Evolutionary conservation across 2,329 filamentous ascomycete species (phyloP).

Genomic region (Stachybotrys chlorohalonatus): DNA sequence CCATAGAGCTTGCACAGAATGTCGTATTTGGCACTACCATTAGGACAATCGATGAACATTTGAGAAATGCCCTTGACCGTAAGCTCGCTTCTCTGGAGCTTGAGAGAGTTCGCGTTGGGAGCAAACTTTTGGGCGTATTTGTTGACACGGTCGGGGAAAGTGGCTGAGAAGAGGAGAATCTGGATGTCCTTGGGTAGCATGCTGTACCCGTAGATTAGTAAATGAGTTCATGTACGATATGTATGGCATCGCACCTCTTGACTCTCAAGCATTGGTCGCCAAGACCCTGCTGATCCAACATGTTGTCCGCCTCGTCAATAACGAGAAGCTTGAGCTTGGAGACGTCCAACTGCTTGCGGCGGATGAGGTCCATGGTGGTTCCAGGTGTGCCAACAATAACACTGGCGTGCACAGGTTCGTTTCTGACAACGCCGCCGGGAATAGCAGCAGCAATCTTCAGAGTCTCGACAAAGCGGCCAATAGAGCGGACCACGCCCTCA

Average conservation of each 20-base stretch:
- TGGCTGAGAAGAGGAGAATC: constrained; percentile 91
- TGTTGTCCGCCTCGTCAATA: constrained; percentile 96
- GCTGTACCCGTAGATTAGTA: constrained; percentile 34
- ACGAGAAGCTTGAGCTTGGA: constrained; percentile 72
- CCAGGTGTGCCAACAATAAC: constrained; percentile 91
- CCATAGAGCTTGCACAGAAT: constrained; percentile 89
- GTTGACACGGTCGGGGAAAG: constrained; percentile 79
- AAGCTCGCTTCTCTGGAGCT: constrained; percentile 79
- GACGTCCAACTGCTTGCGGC: constrained; percentile 63
- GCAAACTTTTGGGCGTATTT: constrained; percentile 78
- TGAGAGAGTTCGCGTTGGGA: constrained; percentile 77
- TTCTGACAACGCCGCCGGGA: constrained; percentile 64
- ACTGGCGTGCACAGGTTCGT: constrained; percentile 60
- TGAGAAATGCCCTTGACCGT: constrained; percentile 97
- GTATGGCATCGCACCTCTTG: constrained; percentile 52
- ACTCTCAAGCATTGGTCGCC: constrained; percentile 92
- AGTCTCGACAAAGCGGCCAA: constrained; percentile 74
- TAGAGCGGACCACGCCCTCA: constrained; percentile 69
- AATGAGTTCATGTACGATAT: not conserved
- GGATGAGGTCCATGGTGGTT: constrained; percentile 81
- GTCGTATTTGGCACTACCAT: constrained; percentile 75
- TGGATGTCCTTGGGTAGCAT: constrained; percentile 69
- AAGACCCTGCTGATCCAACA: constrained; percentile 91
- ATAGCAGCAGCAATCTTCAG: constrained; percentile 75
- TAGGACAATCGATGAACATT: constrained; percentile 89